Evolutionary conservation across 106 monocot genomes (phyloP).

Genomic region (Amphibolis antarctica): DNA sequence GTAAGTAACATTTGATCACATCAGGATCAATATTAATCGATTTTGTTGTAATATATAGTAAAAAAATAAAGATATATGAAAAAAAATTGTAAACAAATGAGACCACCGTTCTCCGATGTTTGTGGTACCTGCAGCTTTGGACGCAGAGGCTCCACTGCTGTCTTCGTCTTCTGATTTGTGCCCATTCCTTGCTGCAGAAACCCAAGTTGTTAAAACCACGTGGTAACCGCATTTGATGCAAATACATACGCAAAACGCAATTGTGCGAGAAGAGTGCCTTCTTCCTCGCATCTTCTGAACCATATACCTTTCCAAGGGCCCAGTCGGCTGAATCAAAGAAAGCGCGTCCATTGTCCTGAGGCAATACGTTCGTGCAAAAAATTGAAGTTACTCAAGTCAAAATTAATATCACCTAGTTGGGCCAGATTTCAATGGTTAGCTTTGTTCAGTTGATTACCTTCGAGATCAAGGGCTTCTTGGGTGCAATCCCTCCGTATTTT

Average conservation of each 20-base stretch:
- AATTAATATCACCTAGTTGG: neutral
- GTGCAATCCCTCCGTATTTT: constrained; percentile 77
- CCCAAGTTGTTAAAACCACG: neutral
- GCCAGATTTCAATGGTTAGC: neutral
- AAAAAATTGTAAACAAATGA: too few relatives aligned
- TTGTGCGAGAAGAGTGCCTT: neutral
- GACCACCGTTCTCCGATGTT: too few relatives aligned
- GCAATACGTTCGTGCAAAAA: neutral
- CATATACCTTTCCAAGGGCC: constrained; percentile 56
- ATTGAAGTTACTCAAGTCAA: neutral
- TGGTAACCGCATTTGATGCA: neutral
- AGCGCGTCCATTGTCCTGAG: constrained; percentile 45
- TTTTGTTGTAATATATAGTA: too few relatives aligned
- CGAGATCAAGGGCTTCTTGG: constrained; percentile 85
- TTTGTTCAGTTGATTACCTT: constrained; percentile 35
- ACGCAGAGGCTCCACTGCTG: constrained; percentile 45
- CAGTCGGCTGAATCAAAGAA: constrained; percentile 82
- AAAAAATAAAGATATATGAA: too few relatives aligned
- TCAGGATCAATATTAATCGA: neutral
- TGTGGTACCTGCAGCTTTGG: constrained; percentile 77
- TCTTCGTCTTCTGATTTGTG: constrained; percentile 20
- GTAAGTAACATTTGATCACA: neutral
- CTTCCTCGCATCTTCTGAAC: too few relatives aligned
- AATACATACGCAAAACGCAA: neutral
- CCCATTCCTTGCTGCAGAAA: constrained; percentile 41